Evolutionary conservation across 768 basidiomycete genomes (phyloP), one percentile per base, ranked within the genome.

Genomic region (Lentinula aciculospora): DNA sequence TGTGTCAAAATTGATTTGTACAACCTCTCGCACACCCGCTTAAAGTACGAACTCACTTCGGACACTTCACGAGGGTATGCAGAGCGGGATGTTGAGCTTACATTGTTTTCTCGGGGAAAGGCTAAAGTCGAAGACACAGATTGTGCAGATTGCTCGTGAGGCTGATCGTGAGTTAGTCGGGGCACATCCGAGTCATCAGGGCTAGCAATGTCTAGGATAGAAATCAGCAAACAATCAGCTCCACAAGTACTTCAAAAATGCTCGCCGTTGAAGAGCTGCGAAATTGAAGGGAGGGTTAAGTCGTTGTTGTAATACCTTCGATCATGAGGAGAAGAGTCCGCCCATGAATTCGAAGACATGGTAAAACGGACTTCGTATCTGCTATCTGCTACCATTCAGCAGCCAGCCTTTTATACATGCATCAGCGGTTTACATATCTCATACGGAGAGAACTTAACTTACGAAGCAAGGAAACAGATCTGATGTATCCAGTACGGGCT

Each of bases 291-390:
- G 12, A 53, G 51, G 9, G 51, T 39, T n/a, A 53, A 4, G 19
- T 50, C 23, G n/a, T 25, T 53, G 8, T 1, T 3, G 28, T 6
- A 5, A 47, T 17, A 9, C 4, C 17, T 15, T 29, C n/a, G 46
- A 28, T 47, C 25, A 10, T 19, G 27, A n/a, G 25, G 15, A 29
- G 46, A 47, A 15, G 49, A 19, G 36, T 34, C 19, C 15, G 49
- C 21, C 34, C 51, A 13, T 39, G 51, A 53, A 53, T 25, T n/a
- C 4, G 51, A 40, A 53, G 51, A 23, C 51, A 53, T 53, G 32
- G 19, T 19, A 10, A 25, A 46, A 15, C 29, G 19, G 34, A 19
- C 25, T 23, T n/a, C 3, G 19, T 9, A 37, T 12, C 36, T 37
- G 49, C 32, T 50, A 32, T 50, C 19, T 31, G 29, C 32, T 50